Evolutionary conservation across 495 filamentous ascomycete genomes (phyloP).

Genomic region (Aspergillus ellipticus): DNA sequence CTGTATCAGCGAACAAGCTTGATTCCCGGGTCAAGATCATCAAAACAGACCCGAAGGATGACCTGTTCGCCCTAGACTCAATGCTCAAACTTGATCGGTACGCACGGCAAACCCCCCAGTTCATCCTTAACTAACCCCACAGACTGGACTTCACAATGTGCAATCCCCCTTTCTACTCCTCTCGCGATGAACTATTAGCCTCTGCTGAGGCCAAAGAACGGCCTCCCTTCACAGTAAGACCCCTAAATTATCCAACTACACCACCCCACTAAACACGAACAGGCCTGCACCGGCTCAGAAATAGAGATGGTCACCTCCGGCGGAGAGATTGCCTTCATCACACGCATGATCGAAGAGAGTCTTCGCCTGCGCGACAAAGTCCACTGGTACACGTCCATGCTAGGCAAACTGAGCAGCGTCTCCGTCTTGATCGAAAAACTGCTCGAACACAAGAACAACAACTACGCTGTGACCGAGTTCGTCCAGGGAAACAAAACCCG

Average conservation of each 20-base stretch:
- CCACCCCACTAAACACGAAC: conserved; percentile 4
- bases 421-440: conserved; percentile 59
- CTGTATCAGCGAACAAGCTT: conserved; percentile 62
- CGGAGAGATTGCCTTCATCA: conserved; percentile 79
- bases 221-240: conserved; percentile 60
- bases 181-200: conserved; percentile 60
- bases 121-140: background rate
- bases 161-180: conserved; percentile 92
- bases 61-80: conserved; percentile 53
- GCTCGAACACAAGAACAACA: conserved; percentile 55
- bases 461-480: conserved; percentile 82
- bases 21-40: conserved; percentile 62
- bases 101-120: background rate
- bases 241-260: background rate
- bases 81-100: conserved; percentile 50
- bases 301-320: conserved; percentile 85
- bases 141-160: conserved; percentile 87
- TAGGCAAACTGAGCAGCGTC: conserved; percentile 77
- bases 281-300: conserved; percentile 74
- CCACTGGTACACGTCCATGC: conserved; percentile 89
- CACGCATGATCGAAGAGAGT: conserved; percentile 72
- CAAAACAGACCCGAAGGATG: conserved; percentile 43
- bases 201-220: conserved; percentile 62
- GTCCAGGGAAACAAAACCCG: conserved; percentile 76
- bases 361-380: conserved; percentile 54